Percentiles rank a stretch among this genome's conserved stretches.
phyloP scores from a whole-genome alignment of 805 yeast genomes.

The Cyberlindnera lachancei region DNA sequence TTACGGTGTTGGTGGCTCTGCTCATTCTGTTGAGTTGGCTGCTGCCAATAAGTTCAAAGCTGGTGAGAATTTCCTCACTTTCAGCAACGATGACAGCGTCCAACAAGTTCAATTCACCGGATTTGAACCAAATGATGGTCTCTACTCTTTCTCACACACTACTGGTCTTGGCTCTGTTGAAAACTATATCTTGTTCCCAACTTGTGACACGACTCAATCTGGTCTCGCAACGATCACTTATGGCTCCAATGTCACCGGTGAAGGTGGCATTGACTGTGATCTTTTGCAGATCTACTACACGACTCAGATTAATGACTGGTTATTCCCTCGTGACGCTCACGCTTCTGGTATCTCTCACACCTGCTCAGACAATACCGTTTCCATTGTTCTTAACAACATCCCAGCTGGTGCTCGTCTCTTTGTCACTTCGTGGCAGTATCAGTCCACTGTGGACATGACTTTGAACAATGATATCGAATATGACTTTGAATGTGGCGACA shows the following conservation, averaged over 20 bases:
- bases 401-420: slow-evolving; percentile 23
- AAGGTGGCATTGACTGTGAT: slow-evolving; percentile 19
- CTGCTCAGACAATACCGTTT: slow-evolving; percentile 20
- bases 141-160: slow-evolving; percentile 23
- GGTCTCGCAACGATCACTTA: slow-evolving; percentile 22
- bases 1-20: slow-evolving; percentile 29
- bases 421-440: slow-evolving; percentile 26
- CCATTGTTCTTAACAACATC: slow-evolving; percentile 12
- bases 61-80: slow-evolving; percentile 24
- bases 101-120: slow-evolving; percentile 22
- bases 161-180: slow-evolving; percentile 27
- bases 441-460: slow-evolving; percentile 1
- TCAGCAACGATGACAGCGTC: slow-evolving; percentile 21
- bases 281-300: slow-evolving; percentile 16
- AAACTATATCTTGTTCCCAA: slow-evolving; percentile 26
- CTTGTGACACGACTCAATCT: slow-evolving; percentile 22
- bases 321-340: slow-evolving; percentile 20
- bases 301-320: slow-evolving; percentile 27
- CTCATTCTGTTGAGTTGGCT: slow-evolving; percentile 23
- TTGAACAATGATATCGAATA: slow-evolving; percentile 8
- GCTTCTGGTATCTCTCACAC: slow-evolving; percentile 11
- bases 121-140: slow-evolving; percentile 9
- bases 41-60: slow-evolving; percentile 23
- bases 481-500: slow-evolving; percentile 10
- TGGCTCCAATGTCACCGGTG: slow-evolving; percentile 9